Conservation (phyloP, 352 stramenopile species). For the Phytophthora rubi region DNA sequence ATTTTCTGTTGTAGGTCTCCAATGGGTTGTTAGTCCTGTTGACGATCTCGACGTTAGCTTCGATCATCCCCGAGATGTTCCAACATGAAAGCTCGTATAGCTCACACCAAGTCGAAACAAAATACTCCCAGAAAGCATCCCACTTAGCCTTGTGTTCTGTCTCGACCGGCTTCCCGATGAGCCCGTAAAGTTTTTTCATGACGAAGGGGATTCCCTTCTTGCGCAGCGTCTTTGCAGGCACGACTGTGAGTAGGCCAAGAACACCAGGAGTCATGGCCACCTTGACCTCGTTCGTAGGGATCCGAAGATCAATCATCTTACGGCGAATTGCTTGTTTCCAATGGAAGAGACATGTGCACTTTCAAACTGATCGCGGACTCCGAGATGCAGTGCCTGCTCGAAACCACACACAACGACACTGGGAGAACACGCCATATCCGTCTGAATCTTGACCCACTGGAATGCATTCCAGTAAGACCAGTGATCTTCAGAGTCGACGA, state of each 20-base stretch:
- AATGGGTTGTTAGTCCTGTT: too few species aligned
- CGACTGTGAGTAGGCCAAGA: background rate
- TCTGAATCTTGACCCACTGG: background rate
- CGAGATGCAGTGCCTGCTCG: background rate
- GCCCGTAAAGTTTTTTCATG: background rate
- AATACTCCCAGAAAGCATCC: background rate
- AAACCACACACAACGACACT: background rate
- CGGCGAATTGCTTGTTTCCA: background rate
- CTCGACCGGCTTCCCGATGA: background rate
- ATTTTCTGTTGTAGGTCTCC: too few species aligned
- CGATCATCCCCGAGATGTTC: background rate
- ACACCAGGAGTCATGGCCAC: background rate
- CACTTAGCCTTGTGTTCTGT: background rate
- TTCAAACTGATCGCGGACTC: background rate
- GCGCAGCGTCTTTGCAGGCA: background rate
- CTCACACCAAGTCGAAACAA: background rate
- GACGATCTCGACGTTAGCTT: too few species aligned
- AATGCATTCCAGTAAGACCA: background rate
- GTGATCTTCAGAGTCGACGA: background rate
- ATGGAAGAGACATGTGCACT: background rate
- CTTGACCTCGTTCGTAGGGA: background rate
- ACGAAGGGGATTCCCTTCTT: background rate
- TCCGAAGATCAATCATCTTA: background rate
- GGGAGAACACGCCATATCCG: background rate
- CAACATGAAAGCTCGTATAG: background rate